Evolutionary conservation across 2,329 filamentous ascomycete genomes (phyloP).

Genomic region (Fusarium paranaense): DNA sequence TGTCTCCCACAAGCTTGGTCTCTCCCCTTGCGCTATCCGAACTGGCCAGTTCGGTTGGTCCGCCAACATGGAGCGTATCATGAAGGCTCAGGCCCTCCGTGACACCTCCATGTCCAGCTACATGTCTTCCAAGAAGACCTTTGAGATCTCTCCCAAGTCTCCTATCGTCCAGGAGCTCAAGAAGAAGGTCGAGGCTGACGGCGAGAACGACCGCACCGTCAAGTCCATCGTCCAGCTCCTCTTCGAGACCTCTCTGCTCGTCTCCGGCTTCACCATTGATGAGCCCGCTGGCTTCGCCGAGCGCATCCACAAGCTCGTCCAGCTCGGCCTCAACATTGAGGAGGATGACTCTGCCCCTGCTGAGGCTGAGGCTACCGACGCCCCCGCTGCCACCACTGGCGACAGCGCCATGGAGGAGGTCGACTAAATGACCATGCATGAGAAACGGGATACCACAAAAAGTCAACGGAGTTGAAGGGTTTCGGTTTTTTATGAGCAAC

Average conservation of each 20-base stretch:
- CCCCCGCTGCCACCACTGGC: conserved; percentile 68
- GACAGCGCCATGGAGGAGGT: conserved; percentile 99
- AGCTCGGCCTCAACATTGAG: conserved; percentile 96
- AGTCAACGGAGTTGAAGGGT: conserved; percentile 58
- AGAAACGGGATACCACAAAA: conserved; percentile 54
- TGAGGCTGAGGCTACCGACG: conserved; percentile 66
- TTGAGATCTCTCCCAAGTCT: conserved; percentile 99
- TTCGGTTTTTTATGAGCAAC: conserved; percentile 48
- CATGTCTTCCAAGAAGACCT: conserved; percentile 99
- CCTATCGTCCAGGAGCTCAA: conserved; percentile 98
- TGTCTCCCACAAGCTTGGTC: conserved; percentile 96
- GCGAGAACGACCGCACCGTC: conserved; percentile 98
- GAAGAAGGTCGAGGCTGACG: conserved; percentile 98
- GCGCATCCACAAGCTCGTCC: conserved; percentile 99
- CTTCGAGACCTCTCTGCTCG: conserved; percentile 98
- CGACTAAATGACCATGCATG: conserved; percentile 73
- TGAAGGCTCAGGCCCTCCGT: conserved; percentile 99
- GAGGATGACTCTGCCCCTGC: conserved; percentile 83
- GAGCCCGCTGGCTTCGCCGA: conserved; percentile 98
- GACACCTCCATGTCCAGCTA: conserved; percentile 99
- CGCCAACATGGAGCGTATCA: conserved; percentile 99
- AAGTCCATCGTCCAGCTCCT: conserved; percentile 99
- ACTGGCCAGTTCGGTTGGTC: conserved; percentile 99
- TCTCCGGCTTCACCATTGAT: conserved; percentile 99
- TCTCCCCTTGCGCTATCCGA: conserved; percentile 96